Percentiles rank a stretch among this genome's conserved stretches.
Evolutionary conservation across 1,139 yeast genomes (phyloP).

Genomic region (Blastobotrys serpentis): DNA sequence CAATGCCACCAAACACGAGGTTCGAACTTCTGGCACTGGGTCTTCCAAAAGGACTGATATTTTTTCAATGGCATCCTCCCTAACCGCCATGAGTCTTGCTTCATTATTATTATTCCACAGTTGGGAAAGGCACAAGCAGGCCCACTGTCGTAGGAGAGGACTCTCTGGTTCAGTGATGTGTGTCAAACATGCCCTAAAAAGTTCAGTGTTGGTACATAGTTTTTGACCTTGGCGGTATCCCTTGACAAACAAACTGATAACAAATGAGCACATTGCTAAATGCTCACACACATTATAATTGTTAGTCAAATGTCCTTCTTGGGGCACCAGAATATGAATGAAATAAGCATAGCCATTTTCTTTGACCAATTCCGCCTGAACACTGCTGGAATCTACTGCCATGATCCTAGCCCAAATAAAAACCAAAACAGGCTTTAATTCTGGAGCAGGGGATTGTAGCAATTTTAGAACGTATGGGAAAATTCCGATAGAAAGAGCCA

Average conservation of each 20-base stretch:
- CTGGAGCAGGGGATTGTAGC: slow-evolving; percentile 93
- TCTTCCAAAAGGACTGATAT: slow-evolving; percentile 65
- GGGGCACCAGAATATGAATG: slow-evolving; percentile 65
- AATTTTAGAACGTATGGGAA: slow-evolving; percentile 92
- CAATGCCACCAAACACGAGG: slow-evolving; percentile 75
- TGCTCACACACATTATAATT: slow-evolving; percentile 57
- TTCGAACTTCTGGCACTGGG: slow-evolving; percentile 93
- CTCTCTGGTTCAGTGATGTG: slow-evolving; percentile 73
- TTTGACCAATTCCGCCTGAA: slow-evolving; percentile 88
- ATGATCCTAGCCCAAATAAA: slow-evolving; percentile 97
- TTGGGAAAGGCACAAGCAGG: slow-evolving; percentile 74
- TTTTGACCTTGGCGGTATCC: slow-evolving; percentile 81
- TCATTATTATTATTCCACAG: slow-evolving; percentile 73
- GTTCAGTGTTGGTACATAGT: slow-evolving; percentile 70
- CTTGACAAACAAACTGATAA: slow-evolving; percentile 75
- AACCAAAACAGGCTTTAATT: slow-evolving; percentile 86
- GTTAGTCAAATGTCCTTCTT: slow-evolving; percentile 40
- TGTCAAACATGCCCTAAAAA: slow-evolving; percentile 64
- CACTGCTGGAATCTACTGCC: slow-evolving; percentile 89
- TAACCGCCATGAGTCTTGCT: slow-evolving; percentile 69
- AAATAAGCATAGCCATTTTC: slow-evolving; percentile 91
- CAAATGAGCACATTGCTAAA: slow-evolving; percentile 94
- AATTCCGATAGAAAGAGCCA: slow-evolving; percentile 90
- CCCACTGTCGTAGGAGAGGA: slow-evolving; percentile 91
- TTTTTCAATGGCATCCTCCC: slow-evolving; percentile 61